Base-by-base conservation (phyloP, 257 asterid species). In the Fraxinus americana region DNA sequence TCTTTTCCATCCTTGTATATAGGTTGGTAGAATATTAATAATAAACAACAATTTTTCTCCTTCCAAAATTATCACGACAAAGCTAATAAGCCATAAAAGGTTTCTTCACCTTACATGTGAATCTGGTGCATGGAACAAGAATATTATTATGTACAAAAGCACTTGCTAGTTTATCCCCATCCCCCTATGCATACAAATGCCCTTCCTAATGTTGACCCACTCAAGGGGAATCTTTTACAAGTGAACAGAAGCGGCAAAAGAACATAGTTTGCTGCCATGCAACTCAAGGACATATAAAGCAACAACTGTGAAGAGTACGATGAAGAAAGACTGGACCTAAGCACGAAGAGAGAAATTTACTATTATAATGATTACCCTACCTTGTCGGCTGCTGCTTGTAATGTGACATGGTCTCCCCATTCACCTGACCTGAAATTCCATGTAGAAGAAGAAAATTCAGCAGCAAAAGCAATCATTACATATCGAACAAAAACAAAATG, bases 381-480 rank as follows among this genome's bases (percentile, higher is more conserved):
- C 86, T 88, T 90, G 83, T 90, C 95, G 61, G 95, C 91, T 36
- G 95, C 95, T 50, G 95, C 95, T 83, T 90, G 94, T 81, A 90
- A 81, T 2, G 94, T 90, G 76, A 90, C 89, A 85, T 89, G 93
- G 83, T 89, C 93, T 14, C 92, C 92, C 92, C 94, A 90, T 79
- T 90, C 92, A 67, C 94, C 94, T 17, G 80, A 79, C 83, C 93
- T 89, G 87, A 25, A 76, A 82, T 70, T 76, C 30, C 59, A 77
- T 35, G 79, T 73, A 52, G 77, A 13, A 50, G 39, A 80, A 77
- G 70, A 43, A 25, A 70, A 72, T 19, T 84, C 43, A 69, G 72
- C 66, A 54, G 76, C 72, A 76, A 45, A 78, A 59, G 7, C 80
- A 65, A 77, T 67, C 68, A 38, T 57, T 69, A 39, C 67, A 48